Percentiles rank a stretch among this genome's conserved stretches.
Evolutionary conservation across 768 basidiomycete species (phyloP).

Genomic region (Austroboletus festivus): DNA sequence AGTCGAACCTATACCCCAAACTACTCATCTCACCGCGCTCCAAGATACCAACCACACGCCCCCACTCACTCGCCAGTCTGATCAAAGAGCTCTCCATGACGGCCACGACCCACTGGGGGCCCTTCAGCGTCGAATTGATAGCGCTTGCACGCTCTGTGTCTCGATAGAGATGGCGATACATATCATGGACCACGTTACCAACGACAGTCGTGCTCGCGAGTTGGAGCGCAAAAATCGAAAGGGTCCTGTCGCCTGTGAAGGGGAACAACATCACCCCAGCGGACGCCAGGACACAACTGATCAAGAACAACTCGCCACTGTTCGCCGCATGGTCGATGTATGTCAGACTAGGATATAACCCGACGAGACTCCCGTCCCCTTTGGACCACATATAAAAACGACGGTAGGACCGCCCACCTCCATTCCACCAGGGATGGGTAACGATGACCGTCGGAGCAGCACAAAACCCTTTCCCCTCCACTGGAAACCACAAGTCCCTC

Average conservation of each 20-base stretch:
- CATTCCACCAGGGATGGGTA: constrained; percentile 58
- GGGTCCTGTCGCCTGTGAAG: constrained; percentile 8
- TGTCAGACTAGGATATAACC: constrained; percentile 43
- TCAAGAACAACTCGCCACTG: constrained; percentile 44
- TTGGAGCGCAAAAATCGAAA: constrained; percentile 18
- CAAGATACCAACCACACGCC: constrained; percentile 43
- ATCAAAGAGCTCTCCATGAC: constrained; percentile 50
- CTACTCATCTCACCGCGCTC: constrained; percentile 38
- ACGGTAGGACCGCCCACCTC: constrained; percentile 44
- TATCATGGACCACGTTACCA: constrained; percentile 47
- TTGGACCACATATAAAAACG: constrained; percentile 59
- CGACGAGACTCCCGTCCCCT: constrained; percentile 55
- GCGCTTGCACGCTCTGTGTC: constrained; percentile 34
- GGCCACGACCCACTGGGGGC: constrained; percentile 40
- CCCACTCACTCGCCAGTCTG: constrained; percentile 49
- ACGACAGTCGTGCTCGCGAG: constrained; percentile 30
- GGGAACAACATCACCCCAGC: constrained; percentile 16
- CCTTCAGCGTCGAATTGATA: constrained; percentile 35
- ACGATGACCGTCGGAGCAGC: constrained; percentile 49
- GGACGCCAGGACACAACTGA: constrained; percentile 16
- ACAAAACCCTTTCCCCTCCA: constrained; percentile 40
- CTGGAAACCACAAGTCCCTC: constrained; percentile 35
- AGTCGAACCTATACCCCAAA: constrained; percentile 49
- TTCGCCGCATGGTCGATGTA: constrained; percentile 49
- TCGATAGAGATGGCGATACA: constrained; percentile 45